Conservation (phyloP, 495 filamentous ascomycete genomes). For the Penicillium antarcticum region DNA sequence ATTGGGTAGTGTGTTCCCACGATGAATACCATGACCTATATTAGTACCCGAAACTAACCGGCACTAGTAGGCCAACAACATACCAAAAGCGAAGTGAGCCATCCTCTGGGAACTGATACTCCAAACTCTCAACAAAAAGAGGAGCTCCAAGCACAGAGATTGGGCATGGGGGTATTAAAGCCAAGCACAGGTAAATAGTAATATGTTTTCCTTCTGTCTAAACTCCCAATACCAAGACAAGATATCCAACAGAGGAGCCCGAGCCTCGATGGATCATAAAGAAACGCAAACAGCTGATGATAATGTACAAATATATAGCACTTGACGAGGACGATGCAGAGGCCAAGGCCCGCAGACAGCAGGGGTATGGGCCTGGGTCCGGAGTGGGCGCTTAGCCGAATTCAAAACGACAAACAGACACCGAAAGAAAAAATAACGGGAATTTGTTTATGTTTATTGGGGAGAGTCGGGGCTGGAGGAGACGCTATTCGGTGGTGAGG, state of each 20-base stretch:
- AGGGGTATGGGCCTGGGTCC: conserved; percentile 59
- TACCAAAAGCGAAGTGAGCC: conserved; percentile 30
- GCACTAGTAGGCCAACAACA: conserved; percentile 18
- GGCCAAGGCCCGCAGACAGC: conserved; percentile 46
- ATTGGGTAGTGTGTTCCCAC: conserved; percentile 44
- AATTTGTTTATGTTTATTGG: conserved; percentile 51
- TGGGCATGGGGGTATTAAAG: conserved; percentile 24
- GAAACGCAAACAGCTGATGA: conserved; percentile 35
- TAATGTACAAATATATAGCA: conserved; percentile 44
- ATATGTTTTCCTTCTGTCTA: conserved; percentile 29
- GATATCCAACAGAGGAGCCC: conserved; percentile 13
- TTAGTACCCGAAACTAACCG: conserved; percentile 6
- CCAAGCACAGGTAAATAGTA: conserved; percentile 34
- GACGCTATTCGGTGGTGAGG: conserved; percentile 32
- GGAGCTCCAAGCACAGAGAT: conserved; percentile 24
- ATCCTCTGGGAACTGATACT: conserved; percentile 6
- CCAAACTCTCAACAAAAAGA: conserved; percentile 18
- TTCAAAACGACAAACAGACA: conserved; percentile 10
- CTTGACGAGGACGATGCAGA: conserved; percentile 33
- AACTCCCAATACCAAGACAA: conserved; percentile 32
- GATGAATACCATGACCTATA: not conserved
- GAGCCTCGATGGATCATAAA: conserved; percentile 11
- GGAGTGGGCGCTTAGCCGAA: conserved; percentile 50
- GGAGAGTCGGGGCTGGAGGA: conserved; percentile 37
- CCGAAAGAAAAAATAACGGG: conserved; percentile 9